Percentiles rank a stretch among this genome's conserved stretches.
phyloP scores from a whole-genome alignment of 352 stramenopile species.

The Globisporangium solare region DNA sequence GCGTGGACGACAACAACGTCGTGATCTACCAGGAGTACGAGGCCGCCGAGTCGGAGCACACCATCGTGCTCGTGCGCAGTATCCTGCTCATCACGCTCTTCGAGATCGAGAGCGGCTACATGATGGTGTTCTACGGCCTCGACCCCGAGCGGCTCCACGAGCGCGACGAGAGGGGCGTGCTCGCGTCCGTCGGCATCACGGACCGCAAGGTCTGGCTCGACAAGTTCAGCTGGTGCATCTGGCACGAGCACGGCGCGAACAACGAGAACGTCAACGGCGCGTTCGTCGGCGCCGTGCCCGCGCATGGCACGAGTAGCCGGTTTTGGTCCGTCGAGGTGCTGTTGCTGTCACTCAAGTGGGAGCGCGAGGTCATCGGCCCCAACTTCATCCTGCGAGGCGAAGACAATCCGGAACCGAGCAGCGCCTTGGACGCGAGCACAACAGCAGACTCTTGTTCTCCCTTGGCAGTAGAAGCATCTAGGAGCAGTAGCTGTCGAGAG shows the following conservation, averaged over 20 bases:
- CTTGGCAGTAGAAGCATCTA: too few relatives aligned
- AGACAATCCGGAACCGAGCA: constrained; percentile 1
- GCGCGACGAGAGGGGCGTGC: constrained; percentile 16
- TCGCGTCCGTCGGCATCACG: constrained; percentile 17
- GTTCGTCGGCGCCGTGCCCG: constrained; percentile 21
- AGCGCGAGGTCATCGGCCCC: constrained; percentile 12
- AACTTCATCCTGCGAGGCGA: constrained; percentile 9
- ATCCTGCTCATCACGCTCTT: constrained; percentile 37
- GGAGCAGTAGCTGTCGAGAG: too few relatives aligned
- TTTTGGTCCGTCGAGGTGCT: constrained; percentile 29
- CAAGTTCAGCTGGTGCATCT: constrained; percentile 26
- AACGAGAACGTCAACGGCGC: constrained; percentile 10
- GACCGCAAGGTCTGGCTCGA: constrained; percentile 19
- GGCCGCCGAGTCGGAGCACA: constrained; percentile 18
- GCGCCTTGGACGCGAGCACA: too few relatives aligned
- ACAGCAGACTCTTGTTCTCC: too few relatives aligned
- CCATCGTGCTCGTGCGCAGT: constrained; percentile 19
- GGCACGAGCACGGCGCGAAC: constrained; percentile 10
- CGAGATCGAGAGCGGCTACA: constrained; percentile 23
- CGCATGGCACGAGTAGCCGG: constrained; percentile 9
- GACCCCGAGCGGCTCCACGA: constrained; percentile 19
- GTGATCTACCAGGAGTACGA: constrained; percentile 37
- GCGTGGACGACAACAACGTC: constrained; percentile 30
- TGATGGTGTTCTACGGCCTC: constrained; percentile 35
- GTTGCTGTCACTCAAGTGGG: constrained; percentile 18